A percentile compares a stretch with the other conserved stretches of the same genome.
phyloP scores from a whole-genome alignment of 2,329 filamentous ascomycete genomes.

The Verticillium nonalfalfae region DNA sequence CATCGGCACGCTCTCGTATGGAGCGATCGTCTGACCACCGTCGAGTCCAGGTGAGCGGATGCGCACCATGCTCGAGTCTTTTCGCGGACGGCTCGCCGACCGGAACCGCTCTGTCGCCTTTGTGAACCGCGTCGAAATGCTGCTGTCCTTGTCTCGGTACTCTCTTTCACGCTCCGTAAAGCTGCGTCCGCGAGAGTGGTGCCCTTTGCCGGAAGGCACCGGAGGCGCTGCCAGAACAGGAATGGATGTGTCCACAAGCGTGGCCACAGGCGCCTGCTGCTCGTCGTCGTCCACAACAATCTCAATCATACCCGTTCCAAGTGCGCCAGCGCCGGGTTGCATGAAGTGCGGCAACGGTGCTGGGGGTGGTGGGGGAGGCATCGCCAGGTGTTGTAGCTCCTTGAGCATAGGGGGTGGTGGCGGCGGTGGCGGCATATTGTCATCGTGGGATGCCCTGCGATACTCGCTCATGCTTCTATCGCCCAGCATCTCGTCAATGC shows the following conservation, averaged over 20 bases:
- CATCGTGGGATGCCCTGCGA: slow-evolving; percentile 43
- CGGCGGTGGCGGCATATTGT: slow-evolving; percentile 44
- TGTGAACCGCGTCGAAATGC: slow-evolving; percentile 46
- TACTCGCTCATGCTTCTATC: slow-evolving; percentile 12
- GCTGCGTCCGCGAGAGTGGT: slow-evolving; percentile 49
- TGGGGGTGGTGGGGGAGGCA: slow-evolving; percentile 55
- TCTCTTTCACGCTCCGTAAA: slow-evolving; percentile 29
- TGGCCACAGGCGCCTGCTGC: slow-evolving; percentile 20
- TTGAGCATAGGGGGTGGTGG: slow-evolving; percentile 48
- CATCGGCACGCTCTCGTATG: slow-evolving; percentile 35
- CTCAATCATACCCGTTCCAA: slow-evolving; percentile 53
- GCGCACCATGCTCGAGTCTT: slow-evolving; percentile 31
- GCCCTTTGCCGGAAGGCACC: slow-evolving; percentile 33
- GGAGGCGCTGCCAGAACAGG: slow-evolving; percentile 38
- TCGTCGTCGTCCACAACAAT: slow-evolving; percentile 60
- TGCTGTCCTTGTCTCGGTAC: slow-evolving; percentile 22
- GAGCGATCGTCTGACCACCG: slow-evolving; percentile 23
- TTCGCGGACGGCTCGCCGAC: slow-evolving; percentile 49
- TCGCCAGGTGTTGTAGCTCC: slow-evolving; percentile 56
- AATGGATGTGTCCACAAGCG: slow-evolving; percentile 34
- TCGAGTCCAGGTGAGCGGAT: slow-evolving; percentile 29
- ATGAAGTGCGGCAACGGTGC: slow-evolving; percentile 44
- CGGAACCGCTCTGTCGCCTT: slow-evolving; percentile 54
- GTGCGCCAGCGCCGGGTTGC: slow-evolving; percentile 32
- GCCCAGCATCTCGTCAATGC: slow-evolving; percentile 40